Base-by-base conservation (phyloP, 768 basidiomycete species). In the Russula griseocarnosa region DNA sequence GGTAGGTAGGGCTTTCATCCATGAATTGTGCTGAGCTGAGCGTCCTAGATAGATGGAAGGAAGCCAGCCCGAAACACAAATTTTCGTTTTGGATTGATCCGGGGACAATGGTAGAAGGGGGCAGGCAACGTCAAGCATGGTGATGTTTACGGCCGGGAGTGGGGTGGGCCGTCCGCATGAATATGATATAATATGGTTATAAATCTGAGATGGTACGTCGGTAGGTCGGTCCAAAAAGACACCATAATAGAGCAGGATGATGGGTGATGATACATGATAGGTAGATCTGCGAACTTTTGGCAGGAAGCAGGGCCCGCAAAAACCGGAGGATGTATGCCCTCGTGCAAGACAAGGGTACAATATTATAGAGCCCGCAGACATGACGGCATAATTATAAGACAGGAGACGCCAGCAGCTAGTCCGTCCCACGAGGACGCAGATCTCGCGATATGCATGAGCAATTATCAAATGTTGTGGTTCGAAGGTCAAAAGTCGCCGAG, bases 381-480 rank as follows among this genome's bases (percentile, higher is more conserved):
- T 42, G 42, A n/a, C 20, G 42, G 42, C 42, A 42, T 20, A n/a
- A n/a, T n/a, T n/a, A n/a, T n/a, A 78, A 75, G 5, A 81, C 3
- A 36, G 36, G 3, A 36, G 36, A 40, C 38, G 38, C 38, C 86
- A 13, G 85, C 85, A 2, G 86, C 71, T 60, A 74, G 74, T 13
- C 79, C 80, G 56, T 87, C 84, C 5, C 32, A 86, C 76, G 22
- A 85, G 74, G 42, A 86, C 69, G 67, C 83, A 81, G n/a, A 86
- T 79, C 69, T 87, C 85, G 14, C 84, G 83, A 82, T 75, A 82
- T 1, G 85, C 74, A 82, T 1, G 86, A 82, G 0, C 83, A 84
- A 49, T 82, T 76, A 0, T 79, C 77, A 51, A 79, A 75, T 34
- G 34, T 34, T 11, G 34, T 34, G 10, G 34, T 34, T 11, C 10